These are phyloP conservation scores for Circinella umbellata DNA, from an alignment of 371 early-diverging fungal genomes.

Conservation along the genomic window DNA sequence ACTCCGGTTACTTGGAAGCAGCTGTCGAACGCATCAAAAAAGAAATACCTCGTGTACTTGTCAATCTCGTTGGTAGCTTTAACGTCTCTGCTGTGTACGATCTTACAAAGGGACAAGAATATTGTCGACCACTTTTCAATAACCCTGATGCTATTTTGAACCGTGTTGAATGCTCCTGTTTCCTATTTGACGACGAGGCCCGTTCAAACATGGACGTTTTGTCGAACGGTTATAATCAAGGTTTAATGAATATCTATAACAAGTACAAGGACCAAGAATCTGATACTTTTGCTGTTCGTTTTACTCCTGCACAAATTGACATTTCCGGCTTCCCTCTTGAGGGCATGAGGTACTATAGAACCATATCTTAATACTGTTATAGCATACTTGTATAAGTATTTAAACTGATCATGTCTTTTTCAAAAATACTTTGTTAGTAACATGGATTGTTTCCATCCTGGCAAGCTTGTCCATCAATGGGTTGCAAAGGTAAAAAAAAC, in stretches of 20 bases:
- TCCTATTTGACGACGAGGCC: not conserved
- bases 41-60: slow-evolving; percentile 17
- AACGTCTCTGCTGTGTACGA: slow-evolving; percentile 19
- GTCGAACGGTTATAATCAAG: slow-evolving; percentile 13
- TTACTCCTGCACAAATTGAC: slow-evolving; percentile 10
- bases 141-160: slow-evolving; percentile 8
- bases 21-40: slow-evolving; percentile 21
- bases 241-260: slow-evolving; percentile 7
- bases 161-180: slow-evolving; percentile 22
- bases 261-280: slow-evolving; percentile 12
- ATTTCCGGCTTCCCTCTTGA: slow-evolving; percentile 15
- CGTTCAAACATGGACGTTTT: slow-evolving; percentile 15
- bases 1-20: slow-evolving; percentile 16
- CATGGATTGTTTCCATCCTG: slow-evolving; percentile 13
- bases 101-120: slow-evolving; percentile 18
- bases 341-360: not conserved
- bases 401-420: too few species aligned
- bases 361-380: too few species aligned
- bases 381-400: too few species aligned
- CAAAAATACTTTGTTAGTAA: not conserved
- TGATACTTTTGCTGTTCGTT: slow-evolving; percentile 14
- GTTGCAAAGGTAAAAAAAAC: slow-evolving; percentile 11
- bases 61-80: slow-evolving; percentile 24
- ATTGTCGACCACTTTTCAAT: slow-evolving; percentile 16
- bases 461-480: slow-evolving; percentile 12